Base-by-base conservation (phyloP, 257 asterid species). In the Lycium barbarum region DNA sequence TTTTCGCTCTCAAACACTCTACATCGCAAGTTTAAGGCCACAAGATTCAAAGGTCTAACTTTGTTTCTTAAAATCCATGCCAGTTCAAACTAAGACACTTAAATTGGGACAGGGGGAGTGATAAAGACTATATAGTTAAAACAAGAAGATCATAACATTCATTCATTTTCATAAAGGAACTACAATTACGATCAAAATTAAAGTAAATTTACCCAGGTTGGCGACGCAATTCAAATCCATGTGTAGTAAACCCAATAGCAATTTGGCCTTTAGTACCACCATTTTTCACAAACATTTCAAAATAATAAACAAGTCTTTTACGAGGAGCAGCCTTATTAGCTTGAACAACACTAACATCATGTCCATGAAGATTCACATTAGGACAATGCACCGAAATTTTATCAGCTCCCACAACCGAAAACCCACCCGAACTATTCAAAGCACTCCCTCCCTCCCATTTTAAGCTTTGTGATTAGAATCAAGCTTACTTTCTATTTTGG, bases 331-430 rank as follows among this genome's bases (percentile, higher is more conserved):
- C 89, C 47, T 88, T 90, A 90, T 97, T 91, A 63, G 98, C 97
- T 86, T 95, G 95, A 83, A 94, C 99, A 51, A 92, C 95, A 49
- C 99, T 98, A n/a, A 97, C 98, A 65, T 97, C 98, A 86, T 95
- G 94, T 7, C 92, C 96, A 87, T 97, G 98, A 87, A 90, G 85
- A 85, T 92, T 84, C 38, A 84, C 93, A 80, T 4, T 91, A 5
- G 97, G 92, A 63, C 94, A 95, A 59, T 86, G 84, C 40, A 97
- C 91, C 36, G 99, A 94, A 7, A 97, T 91, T 90, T 97, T 97
- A 83, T 94, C 98, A 22, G 92, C 87, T 2, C 98, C 97, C 70
- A 97, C 93, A 54, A 94, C 87, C 6, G 97, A 88, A 89, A 93
- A 95, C 43, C 96, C 96, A 43, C 94, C 98, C 49, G 98, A 92